Base-by-base conservation (phyloP, 495 filamentous ascomycete species). In the Aspergillus bridgeri region DNA sequence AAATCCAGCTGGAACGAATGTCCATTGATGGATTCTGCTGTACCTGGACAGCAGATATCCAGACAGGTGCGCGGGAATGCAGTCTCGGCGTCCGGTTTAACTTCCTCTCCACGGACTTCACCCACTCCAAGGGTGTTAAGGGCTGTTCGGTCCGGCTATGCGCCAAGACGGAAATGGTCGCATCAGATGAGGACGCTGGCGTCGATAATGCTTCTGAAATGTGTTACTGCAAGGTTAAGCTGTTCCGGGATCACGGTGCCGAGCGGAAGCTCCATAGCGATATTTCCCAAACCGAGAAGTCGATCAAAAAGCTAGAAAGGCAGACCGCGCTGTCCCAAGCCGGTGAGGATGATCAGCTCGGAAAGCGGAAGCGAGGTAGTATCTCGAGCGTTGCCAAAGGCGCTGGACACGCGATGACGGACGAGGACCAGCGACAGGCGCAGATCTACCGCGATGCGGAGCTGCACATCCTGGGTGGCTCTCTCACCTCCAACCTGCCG, bases 91-190 rank as follows among this genome's bases (percentile, higher is more conserved):
- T 96, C 9, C 89, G 91, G 50, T 97, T 96, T 80, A 97, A 97
- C 72, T 97, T 97, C 65, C 80, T 97, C 0, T 97, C 92, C 0
- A 97, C 93, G 21, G 92, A 97, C 67, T 97, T 96, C 69, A 96
- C 90, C 70, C 92, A 95, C 64, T 96, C 92, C 11, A 96, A 97
- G 64, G 93, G 92, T 44, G 92, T 97, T 22, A 97, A 96, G 71
- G 92, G 92, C 19, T 94, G 95, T 54, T 89, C 92, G 0, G 92
- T 97, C 21, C 78, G 92, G 48, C 78, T 97, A 2, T 96, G 93
- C 68, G 84, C 90, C 15, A 96, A 96, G 73, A 96, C 93, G 0
- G 85, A 91, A 53, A 68, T 81, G 9, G 64, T 89, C 0, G 63
- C 69, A 1, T 61, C 65, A 0, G 69, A 72, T 38, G 33, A 15